A percentile compares a stretch with the other conserved stretches of the same genome.
phyloP scores from a whole-genome alignment of 257 asterid species.

The Solanum infundibuliforme region DNA sequence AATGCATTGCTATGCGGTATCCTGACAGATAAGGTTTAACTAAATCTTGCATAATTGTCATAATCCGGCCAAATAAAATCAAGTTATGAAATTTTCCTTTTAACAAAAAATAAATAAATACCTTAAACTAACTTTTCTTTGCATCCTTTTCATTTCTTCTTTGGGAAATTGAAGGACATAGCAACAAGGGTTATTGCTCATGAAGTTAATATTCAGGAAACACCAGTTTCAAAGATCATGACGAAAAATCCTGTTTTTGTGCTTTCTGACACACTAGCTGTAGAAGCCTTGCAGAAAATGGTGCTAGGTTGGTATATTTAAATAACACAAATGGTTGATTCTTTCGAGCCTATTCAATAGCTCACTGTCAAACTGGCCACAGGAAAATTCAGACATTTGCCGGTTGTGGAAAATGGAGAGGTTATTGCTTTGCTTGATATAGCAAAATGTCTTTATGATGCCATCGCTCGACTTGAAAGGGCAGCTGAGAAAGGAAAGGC shows the following conservation, averaged over 20 bases:
- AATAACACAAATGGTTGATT: background rate
- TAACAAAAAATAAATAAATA: background rate
- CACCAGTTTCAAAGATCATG: conserved; percentile 91
- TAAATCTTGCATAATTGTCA: background rate
- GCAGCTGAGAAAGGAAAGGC: conserved; percentile 99
- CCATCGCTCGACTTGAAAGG: conserved; percentile 95
- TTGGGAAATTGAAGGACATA: conserved; percentile 51
- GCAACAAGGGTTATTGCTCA: conserved; percentile 79
- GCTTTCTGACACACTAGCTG: conserved; percentile 95
- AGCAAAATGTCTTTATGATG: conserved; percentile 92
- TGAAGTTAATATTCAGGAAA: conserved; percentile 64
- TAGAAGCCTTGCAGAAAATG: conserved; percentile 98
- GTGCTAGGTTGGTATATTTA: conserved; percentile 58
- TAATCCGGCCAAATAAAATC: background rate
- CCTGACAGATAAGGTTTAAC: conserved; percentile 79
- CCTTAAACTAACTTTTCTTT: background rate
- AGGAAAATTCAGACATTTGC: conserved; percentile 97
- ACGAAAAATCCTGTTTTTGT: conserved; percentile 95
- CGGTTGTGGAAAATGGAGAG: conserved; percentile 95
- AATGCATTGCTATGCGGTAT: conserved; percentile 91
- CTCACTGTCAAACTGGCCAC: conserved; percentile 6
- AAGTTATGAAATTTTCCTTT: background rate
- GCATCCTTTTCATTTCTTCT: background rate
- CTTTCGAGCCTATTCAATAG: background rate
- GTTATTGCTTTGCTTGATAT: conserved; percentile 94